Conservation (phyloP, 1,284 basidiomycete species). For the Leccinum pachyderme region DNA sequence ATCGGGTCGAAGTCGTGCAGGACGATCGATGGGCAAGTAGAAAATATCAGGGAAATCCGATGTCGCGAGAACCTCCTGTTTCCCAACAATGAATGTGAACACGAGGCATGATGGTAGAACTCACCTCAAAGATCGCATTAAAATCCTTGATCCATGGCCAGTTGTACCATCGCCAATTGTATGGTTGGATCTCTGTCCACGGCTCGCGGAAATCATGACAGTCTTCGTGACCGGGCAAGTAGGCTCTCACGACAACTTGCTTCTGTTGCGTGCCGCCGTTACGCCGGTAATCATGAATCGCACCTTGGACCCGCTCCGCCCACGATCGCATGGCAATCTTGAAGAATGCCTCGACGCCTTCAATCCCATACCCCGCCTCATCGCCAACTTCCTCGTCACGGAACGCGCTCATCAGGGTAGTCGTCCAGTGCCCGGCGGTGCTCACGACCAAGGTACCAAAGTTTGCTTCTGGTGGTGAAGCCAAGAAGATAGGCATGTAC, state of each 20-base stretch:
- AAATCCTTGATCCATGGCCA: conserved; percentile 59
- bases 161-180: conserved; percentile 53
- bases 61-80: conserved; percentile 42
- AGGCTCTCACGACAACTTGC: conserved; percentile 58
- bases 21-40: conserved; percentile 57
- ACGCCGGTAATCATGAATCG: conserved; percentile 26
- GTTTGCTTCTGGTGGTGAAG: conserved; percentile 45
- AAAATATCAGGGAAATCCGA: conserved; percentile 51
- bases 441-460: conserved; percentile 60
- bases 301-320: conserved; percentile 49
- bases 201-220: conserved; percentile 50
- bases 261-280: conserved; percentile 34
- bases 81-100: neutral
- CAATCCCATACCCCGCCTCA: conserved; percentile 45
- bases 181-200: conserved; percentile 42
- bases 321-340: conserved; percentile 50
- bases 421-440: conserved; percentile 69
- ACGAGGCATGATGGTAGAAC: neutral
- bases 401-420: conserved; percentile 50
- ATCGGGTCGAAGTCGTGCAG: conserved; percentile 59
- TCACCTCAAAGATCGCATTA: conserved; percentile 55
- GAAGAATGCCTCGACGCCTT: conserved; percentile 54
- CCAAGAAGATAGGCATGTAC: conserved; percentile 51
- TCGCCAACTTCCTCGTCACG: conserved; percentile 36
- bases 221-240: conserved; percentile 62